These are phyloP conservation scores for Pleurotus salmoneostramineus DNA, from an alignment of 768 basidiomycete genomes.

Conservation along the genomic window DNA sequence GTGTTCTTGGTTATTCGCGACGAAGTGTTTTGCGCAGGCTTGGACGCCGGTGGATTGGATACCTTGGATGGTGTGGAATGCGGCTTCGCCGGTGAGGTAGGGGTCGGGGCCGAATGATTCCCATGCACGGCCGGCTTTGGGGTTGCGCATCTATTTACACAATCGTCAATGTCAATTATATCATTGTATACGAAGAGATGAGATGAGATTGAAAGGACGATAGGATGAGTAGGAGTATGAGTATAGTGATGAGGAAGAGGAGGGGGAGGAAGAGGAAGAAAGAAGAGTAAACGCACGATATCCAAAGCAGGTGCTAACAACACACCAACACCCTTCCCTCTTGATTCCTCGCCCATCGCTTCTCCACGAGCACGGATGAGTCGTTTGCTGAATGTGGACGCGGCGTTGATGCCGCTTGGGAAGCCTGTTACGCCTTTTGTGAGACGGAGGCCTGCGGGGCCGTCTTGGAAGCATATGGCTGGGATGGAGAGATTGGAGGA, in stretches of 20 bases:
- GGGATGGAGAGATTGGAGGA: conserved; percentile 34
- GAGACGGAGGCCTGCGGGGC: conserved; percentile 41
- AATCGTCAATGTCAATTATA: not conserved
- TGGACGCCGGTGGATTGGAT: conserved; percentile 50
- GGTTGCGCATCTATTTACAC: conserved; percentile 44
- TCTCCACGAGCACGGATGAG: conserved; percentile 60
- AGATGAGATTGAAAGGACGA: too few species aligned
- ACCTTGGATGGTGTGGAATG: conserved; percentile 50
- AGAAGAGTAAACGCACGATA: conserved; percentile 34
- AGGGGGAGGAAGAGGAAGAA: too few species aligned
- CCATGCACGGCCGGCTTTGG: conserved; percentile 46
- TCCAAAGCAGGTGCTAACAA: conserved; percentile 53
- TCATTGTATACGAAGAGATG: too few species aligned
- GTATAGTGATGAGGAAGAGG: too few species aligned
- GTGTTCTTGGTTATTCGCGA: conserved; percentile 47
- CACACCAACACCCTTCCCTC: conserved; percentile 60
- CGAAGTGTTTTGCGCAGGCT: conserved; percentile 20
- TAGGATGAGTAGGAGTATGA: too few species aligned
- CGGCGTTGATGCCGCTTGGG: conserved; percentile 56
- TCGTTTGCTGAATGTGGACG: conserved; percentile 49
- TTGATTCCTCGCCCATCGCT: conserved; percentile 64
- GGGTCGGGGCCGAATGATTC: conserved; percentile 53
- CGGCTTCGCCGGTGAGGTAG: conserved; percentile 48
- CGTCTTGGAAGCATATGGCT: conserved; percentile 44
- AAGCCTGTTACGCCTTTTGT: conserved; percentile 43